Conservation (phyloP, 768 basidiomycete genomes). For the Xerocomellus amylosporus region DNA sequence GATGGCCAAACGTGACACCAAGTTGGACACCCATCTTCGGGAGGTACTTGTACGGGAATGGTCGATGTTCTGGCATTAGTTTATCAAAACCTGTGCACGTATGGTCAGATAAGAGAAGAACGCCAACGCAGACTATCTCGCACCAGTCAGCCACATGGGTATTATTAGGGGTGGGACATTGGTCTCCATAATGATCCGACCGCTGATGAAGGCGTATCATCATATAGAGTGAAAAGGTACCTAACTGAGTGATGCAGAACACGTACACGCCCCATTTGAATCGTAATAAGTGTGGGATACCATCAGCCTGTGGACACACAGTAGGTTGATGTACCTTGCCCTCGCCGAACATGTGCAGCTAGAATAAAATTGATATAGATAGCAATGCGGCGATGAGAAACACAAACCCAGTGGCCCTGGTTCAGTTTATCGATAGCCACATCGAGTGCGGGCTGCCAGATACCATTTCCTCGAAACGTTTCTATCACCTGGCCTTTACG, state of each 20-base stretch:
- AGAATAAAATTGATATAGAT: slow-evolving; percentile 1
- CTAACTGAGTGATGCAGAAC: not conserved
- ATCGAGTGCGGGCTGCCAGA: slow-evolving; percentile 86
- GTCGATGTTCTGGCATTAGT: slow-evolving; percentile 85
- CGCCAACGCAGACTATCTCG: slow-evolving; percentile 1
- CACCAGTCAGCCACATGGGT: slow-evolving; percentile 91
- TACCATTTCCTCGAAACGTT: slow-evolving; percentile 86
- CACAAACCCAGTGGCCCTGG: slow-evolving; percentile 79
- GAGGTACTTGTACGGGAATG: slow-evolving; percentile 69
- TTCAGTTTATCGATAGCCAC: slow-evolving; percentile 78
- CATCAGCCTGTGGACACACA: slow-evolving; percentile 43
- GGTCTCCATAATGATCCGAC: slow-evolving; percentile 76
- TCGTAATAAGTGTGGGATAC: slow-evolving; percentile 53
- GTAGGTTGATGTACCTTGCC: slow-evolving; percentile 80
- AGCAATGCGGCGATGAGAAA: not conserved
- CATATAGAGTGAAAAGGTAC: not conserved
- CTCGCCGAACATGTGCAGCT: slow-evolving; percentile 92
- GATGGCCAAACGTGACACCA: slow-evolving; percentile 77
- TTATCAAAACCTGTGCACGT: slow-evolving; percentile 65
- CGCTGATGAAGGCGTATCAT: slow-evolving; percentile 42
- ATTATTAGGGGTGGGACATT: slow-evolving; percentile 71
- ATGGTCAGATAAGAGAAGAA: not conserved
- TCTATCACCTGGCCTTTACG: slow-evolving; percentile 87
- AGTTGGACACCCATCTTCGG: slow-evolving; percentile 62
- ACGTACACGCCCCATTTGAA: slow-evolving; percentile 98